These are phyloP conservation scores for Leishmania turanica DNA, from an alignment of 208 protist species.

Conservation along the genomic window DNA sequence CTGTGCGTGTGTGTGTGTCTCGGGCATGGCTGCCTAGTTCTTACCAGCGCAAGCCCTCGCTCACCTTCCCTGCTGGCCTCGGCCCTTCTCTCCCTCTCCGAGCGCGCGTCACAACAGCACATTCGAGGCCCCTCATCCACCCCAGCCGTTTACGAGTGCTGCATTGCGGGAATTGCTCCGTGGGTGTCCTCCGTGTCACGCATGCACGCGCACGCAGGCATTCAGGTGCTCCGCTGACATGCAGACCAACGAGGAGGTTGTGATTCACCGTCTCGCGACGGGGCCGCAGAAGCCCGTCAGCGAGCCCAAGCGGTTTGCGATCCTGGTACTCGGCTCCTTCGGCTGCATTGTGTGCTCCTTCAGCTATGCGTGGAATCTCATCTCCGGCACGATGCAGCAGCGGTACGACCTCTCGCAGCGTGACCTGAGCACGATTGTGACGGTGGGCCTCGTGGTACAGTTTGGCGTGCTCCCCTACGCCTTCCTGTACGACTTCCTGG, in stretches of 20 bases:
- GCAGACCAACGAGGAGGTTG: conserved; percentile 12
- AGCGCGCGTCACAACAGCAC: not conserved
- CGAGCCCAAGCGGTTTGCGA: conserved; percentile 48
- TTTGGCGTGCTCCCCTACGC: conserved; percentile 53
- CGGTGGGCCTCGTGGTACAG: conserved; percentile 43
- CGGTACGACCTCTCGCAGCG: conserved; percentile 37
- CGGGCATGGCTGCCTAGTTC: not conserved
- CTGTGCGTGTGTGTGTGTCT: not conserved
- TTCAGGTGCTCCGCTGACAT: not conserved
- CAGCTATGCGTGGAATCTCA: conserved; percentile 59
- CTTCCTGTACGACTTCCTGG: conserved; percentile 63
- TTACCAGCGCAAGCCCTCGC: not conserved
- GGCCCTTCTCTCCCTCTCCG: not conserved
- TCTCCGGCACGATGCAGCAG: conserved; percentile 40
- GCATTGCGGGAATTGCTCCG: not conserved
- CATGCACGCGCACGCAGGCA: not conserved
- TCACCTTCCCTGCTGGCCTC: not conserved
- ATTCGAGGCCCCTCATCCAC: not conserved
- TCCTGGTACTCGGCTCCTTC: conserved; percentile 44
- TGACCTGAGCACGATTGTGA: conserved; percentile 61
- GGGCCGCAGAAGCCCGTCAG: conserved; percentile 42
- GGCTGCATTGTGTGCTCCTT: conserved; percentile 39
- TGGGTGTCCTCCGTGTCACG: not conserved
- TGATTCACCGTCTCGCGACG: conserved; percentile 17
- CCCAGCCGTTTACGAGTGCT: not conserved